Evolutionary conservation across 2,329 filamentous ascomycete species (phyloP).

Genomic region (Neophaeococcomyces aloes): DNA sequence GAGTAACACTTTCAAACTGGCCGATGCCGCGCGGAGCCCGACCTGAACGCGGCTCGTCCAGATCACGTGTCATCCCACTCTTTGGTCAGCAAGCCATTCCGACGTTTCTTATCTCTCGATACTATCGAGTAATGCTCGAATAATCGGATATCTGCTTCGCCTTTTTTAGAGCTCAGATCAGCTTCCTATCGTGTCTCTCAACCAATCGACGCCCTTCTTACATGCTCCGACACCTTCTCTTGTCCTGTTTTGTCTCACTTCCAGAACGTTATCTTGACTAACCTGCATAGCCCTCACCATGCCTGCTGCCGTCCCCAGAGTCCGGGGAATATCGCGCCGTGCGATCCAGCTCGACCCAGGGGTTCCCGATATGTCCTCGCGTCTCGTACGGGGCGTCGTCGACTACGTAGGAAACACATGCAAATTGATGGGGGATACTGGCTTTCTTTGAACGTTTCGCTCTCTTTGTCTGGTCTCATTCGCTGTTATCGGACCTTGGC

Average conservation of each 20-base stretch:
- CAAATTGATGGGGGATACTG: neutral
- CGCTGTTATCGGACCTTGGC: neutral
- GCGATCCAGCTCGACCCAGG: neutral
- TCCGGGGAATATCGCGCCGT: constrained; percentile 1
- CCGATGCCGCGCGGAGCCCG: neutral
- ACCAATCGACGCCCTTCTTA: neutral
- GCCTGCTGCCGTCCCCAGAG: neutral
- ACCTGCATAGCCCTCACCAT: neutral
- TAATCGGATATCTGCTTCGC: constrained; percentile 15
- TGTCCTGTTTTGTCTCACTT: neutral
- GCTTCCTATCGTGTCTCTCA: neutral
- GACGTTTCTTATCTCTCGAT: constrained; percentile 17
- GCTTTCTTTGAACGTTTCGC: neutral
- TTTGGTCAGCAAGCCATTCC: constrained; percentile 1
- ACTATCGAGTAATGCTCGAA: constrained; percentile 12
- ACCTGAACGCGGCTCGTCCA: neutral
- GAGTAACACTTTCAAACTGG: neutral
- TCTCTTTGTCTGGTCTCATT: constrained; percentile 4
- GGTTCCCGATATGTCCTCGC: neutral
- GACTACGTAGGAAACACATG: neutral
- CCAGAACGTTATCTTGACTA: neutral
- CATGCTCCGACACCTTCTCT: neutral
- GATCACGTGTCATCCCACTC: constrained; percentile 3
- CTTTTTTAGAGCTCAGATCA: neutral
- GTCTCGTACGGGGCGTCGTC: neutral